Percentiles rank a stretch among this genome's conserved stretches.
Conservation (phyloP, 2,329 filamentous ascomycete species). For the Fusarium tjaetaba region DNA sequence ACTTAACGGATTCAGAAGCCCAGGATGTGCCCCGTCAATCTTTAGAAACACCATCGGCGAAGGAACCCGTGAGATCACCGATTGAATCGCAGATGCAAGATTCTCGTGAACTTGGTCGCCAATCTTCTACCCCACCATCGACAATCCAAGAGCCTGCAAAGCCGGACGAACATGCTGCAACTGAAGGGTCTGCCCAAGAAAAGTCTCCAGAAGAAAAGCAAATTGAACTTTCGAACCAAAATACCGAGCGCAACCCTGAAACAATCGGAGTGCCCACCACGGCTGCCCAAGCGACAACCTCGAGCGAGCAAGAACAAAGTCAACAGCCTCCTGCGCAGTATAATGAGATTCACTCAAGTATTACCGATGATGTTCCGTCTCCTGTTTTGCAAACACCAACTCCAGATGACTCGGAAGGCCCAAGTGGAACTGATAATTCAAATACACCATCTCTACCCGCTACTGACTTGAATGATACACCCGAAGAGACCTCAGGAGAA, state of each 20-base stretch:
- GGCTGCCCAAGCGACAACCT: conserved; percentile 2
- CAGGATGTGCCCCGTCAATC: conserved; percentile 14
- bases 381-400: conserved; percentile 21
- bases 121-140: conserved; percentile 39
- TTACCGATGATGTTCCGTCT: neutral
- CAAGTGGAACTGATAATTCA: conserved; percentile 23
- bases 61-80: neutral
- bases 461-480: conserved; percentile 13
- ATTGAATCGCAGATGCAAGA: conserved; percentile 13
- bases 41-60: neutral
- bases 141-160: conserved; percentile 28
- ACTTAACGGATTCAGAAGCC: conserved; percentile 18
- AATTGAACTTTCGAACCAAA: neutral
- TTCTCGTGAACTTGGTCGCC: conserved; percentile 24
- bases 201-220: neutral
- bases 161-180: conserved; percentile 6
- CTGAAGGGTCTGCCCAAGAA: neutral
- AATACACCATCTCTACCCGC: conserved; percentile 17
- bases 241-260: neutral
- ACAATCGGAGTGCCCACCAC: neutral
- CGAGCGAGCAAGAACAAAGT: conserved; percentile 12
- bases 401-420: conserved; percentile 24
- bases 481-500: conserved; percentile 13
- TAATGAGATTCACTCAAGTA: neutral
- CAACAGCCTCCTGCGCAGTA: neutral